Evolutionary conservation across 805 yeast species (phyloP), one percentile per base, ranked within the genome.

Genomic region (Cyberlindnera mrakii): DNA sequence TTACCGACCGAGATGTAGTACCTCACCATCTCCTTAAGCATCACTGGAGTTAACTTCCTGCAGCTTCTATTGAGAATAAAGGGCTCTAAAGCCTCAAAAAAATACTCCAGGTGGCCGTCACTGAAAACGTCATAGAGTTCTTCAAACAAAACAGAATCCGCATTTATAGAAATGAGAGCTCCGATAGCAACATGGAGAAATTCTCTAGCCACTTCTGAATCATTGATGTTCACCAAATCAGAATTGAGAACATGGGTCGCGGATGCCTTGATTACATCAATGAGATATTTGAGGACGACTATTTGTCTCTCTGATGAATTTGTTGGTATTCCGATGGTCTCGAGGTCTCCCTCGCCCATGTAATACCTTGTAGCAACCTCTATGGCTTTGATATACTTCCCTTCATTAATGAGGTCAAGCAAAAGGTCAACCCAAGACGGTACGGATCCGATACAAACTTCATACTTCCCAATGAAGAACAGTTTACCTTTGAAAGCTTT

Each of bases 1-100:
- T 70, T 63, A 6, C 64, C 67, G 5, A 52, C 48, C 0, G 59
- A 44, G 1, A 72, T 66, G 49, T 77, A 79, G 41, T 67, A 62
- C 27, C 67, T 65, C 3, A 90, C 82, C 63, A 90, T 70, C 11
- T 70, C 71, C 50, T 78, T 78, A 48, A 87, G 68, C 1, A 88
- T 67, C 0, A 61, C 48, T 0, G 96, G 90, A 0, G 96, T 78
- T 4, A 89, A 58, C 0, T 61, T 46, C 2, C 56, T 55, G 9
- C 85, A 67, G 10, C 67, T 53, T 0, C 74, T 74, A 2, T 66
- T 61, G 17, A 76, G 50, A 15, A 85, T 73, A 40, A 73, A 75
- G 0, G 70, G 64, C 42, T 78, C 80, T 29, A 88, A 58, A 0
- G 66, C 62, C 3, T 70, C 71, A 51, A 81, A 82, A 48, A 77